Base-by-base conservation (phyloP, 495 filamentous ascomycete genomes). In the Penicillium cosmopolitanum region DNA sequence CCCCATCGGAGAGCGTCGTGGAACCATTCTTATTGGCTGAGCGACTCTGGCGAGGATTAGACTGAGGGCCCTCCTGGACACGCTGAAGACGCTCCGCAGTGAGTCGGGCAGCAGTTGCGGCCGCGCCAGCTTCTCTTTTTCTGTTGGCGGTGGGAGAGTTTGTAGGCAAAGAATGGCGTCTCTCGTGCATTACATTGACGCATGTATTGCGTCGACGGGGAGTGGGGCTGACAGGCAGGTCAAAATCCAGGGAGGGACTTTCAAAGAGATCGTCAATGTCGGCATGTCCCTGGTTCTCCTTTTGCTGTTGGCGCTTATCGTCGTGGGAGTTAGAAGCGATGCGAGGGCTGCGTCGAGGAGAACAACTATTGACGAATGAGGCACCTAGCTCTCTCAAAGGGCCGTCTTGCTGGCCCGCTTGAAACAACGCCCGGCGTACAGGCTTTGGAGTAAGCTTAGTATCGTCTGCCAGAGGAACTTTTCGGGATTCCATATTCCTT, bases 341-440 rank as follows among this genome's bases (percentile, higher is more conserved):
- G 36, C 75, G 75, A 47, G 78, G 75, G 65, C 74, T 78, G 55
- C 78, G 78, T 33, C 83, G 82, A 40, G 83, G 80, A 50, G 66
- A 68, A 43, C 61, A 64, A 52, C 79, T 75, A 66, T 88, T 90
- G 50, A 84, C 68, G 36, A 76, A 66, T 28, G 87, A 79, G 59
- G 86, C 77, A 66, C 82, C 84, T 46, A 87, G 76, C 60, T 82
- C 75, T 66, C 82, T 88, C 64, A 84, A 72, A 53, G 78, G 73
- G 18, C 82, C 80, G 47, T 85, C 84, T 62, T 85, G 86, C 56
- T 82, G 81, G 2, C 70, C 58, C 61, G 72, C 76, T 53, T 90
- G 88, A 74, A 97, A 97, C 47, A 97, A 80, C 35, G 92, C 73
- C 67, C 94, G 84, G 68, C 91, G 84, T 23, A 89, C 91, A 46